phyloP scores from a whole-genome alignment of 2,329 filamentous ascomycete species.

The Myriosclerotinia duriaeana region DNA sequence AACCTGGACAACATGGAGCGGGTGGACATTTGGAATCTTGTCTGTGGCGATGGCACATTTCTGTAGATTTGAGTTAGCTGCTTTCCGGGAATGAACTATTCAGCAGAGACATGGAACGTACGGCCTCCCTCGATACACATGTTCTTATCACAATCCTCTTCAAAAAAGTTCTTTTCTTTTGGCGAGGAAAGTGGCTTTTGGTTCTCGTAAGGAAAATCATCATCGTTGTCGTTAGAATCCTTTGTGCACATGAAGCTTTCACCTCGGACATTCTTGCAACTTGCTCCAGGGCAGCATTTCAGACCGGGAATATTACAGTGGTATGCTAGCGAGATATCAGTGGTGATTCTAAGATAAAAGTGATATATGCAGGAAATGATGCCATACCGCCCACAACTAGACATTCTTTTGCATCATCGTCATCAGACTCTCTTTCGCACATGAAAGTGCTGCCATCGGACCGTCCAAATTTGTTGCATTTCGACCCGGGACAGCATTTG shows the following conservation, averaged over 20 bases:
- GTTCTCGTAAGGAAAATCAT: not conserved
- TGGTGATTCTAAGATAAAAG: not conserved
- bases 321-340: not conserved
- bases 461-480: not conserved
- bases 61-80: not conserved
- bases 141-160: not conserved
- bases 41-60: not conserved
- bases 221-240: not conserved
- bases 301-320: not conserved
- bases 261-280: not conserved
- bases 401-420: not conserved
- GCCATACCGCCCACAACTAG: not conserved
- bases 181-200: not conserved
- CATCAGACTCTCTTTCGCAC: not conserved
- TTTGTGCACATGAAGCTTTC: not conserved
- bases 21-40: slow-evolving; percentile 1
- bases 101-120: too few species aligned
- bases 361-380: too few species aligned
- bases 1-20: not conserved
- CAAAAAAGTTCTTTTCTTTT: not conserved
- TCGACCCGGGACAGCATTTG: not conserved
- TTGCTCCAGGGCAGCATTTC: slow-evolving; percentile 5
- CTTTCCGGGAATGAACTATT: too few species aligned
- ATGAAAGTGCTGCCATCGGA: not conserved
- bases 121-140: slow-evolving; percentile 12